Percentiles rank a stretch among this genome's conserved stretches.
Evolutionary conservation across 2,329 filamentous ascomycete genomes (phyloP).

Genomic region (Sporothrix variecibatus): DNA sequence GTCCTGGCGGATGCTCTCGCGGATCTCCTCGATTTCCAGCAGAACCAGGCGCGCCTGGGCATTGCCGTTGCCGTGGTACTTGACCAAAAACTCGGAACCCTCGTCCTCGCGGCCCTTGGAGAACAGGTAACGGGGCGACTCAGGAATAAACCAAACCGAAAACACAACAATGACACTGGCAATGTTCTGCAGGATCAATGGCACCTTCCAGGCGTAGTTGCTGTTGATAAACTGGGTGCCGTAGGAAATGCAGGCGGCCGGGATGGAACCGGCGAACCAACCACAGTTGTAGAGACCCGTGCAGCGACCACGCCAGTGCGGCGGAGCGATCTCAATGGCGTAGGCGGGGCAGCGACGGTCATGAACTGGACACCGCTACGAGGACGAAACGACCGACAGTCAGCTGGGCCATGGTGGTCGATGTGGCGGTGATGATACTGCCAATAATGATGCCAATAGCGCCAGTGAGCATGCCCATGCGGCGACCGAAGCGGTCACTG

Average conservation of each 20-base stretch:
- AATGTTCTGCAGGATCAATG: slow-evolving; percentile 50
- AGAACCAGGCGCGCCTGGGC: slow-evolving; percentile 43
- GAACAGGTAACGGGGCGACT: slow-evolving; percentile 47
- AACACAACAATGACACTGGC: slow-evolving; percentile 45
- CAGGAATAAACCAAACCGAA: slow-evolving; percentile 44
- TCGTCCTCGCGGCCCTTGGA: slow-evolving; percentile 44
- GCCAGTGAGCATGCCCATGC: neutral
- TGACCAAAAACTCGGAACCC: slow-evolving; percentile 44
- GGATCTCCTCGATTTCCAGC: slow-evolving; percentile 48
- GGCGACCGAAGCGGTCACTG: slow-evolving; percentile 8
- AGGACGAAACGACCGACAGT: slow-evolving; percentile 7
- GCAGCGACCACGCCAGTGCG: slow-evolving; percentile 53
- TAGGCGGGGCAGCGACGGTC: slow-evolving; percentile 49
- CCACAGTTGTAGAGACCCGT: slow-evolving; percentile 53
- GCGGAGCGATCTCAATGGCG: slow-evolving; percentile 50
- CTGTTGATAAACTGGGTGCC: slow-evolving; percentile 48
- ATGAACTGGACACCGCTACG: slow-evolving; percentile 4
- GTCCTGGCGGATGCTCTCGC: slow-evolving; percentile 46
- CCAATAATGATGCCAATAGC: slow-evolving; percentile 4
- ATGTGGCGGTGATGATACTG: neutral
- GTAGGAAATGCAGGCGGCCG: slow-evolving; percentile 52
- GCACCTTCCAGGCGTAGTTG: slow-evolving; percentile 53
- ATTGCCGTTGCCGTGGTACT: slow-evolving; percentile 48
- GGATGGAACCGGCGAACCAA: slow-evolving; percentile 43
- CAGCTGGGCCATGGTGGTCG: neutral